Evolutionary conservation across 768 basidiomycete genomes (phyloP).

Genomic region (Sistotremastrum niveocremeum): DNA sequence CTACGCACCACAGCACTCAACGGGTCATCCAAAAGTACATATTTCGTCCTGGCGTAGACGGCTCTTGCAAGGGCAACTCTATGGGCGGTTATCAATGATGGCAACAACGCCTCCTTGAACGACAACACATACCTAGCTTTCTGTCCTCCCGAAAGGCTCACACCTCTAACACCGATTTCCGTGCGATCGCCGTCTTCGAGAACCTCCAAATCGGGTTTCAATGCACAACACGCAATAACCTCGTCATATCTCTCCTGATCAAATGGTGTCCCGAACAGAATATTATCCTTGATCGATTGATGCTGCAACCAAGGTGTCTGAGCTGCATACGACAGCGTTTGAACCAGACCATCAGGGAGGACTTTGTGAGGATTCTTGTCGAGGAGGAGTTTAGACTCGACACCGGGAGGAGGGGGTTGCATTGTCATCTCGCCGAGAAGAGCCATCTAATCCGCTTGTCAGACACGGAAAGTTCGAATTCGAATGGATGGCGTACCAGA

Average conservation of each 20-base stretch:
- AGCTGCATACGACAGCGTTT: slow-evolving; percentile 32
- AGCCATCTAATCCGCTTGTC: slow-evolving; percentile 36
- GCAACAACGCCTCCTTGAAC: not conserved
- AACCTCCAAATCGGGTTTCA: slow-evolving; percentile 67
- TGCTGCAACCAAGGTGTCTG: slow-evolving; percentile 35
- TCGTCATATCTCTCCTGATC: slow-evolving; percentile 62
- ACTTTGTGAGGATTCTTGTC: slow-evolving; percentile 47
- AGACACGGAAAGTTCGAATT: not conserved
- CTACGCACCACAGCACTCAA: slow-evolving; percentile 63
- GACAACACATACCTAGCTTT: slow-evolving; percentile 45
- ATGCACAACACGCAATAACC: slow-evolving; percentile 76
- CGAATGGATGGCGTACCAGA: slow-evolving; percentile 30
- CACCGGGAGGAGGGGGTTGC: slow-evolving; percentile 9
- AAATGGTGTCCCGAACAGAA: slow-evolving; percentile 38
- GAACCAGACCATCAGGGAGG: slow-evolving; percentile 48
- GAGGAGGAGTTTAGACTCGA: slow-evolving; percentile 43
- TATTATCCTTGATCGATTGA: slow-evolving; percentile 44
- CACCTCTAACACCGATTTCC: slow-evolving; percentile 69
- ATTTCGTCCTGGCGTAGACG: slow-evolving; percentile 55
- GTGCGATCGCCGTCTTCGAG: slow-evolving; percentile 80
- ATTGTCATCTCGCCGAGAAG: slow-evolving; percentile 60
- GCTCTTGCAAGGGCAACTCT: slow-evolving; percentile 76
- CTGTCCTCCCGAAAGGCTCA: slow-evolving; percentile 71
- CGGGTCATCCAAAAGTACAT: slow-evolving; percentile 68
- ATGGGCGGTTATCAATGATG: not conserved